Evolutionary conservation across 2,329 filamentous ascomycete species (phyloP).

Genomic region (Xylaria sp.): DNA sequence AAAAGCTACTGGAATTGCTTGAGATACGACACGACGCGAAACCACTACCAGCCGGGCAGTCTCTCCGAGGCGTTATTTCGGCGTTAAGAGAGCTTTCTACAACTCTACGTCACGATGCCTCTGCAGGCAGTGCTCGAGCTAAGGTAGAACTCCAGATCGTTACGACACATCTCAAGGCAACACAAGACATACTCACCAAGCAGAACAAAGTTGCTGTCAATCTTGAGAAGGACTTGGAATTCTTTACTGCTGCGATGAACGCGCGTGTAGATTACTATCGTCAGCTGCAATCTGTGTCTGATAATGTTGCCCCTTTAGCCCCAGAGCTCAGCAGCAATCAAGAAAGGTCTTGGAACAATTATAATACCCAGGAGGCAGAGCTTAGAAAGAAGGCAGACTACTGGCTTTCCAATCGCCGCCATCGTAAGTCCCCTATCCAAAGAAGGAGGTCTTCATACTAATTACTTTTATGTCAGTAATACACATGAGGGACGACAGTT

Average conservation of each 20-base stretch:
- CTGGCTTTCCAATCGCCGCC: slow-evolving; percentile 76
- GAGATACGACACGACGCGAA: slow-evolving; percentile 53
- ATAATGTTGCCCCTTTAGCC: slow-evolving; percentile 74
- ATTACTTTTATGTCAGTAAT: slow-evolving; percentile 49
- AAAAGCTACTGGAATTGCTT: slow-evolving; percentile 61
- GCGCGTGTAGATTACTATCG: slow-evolving; percentile 86
- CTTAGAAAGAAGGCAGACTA: slow-evolving; percentile 64
- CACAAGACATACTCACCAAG: slow-evolving; percentile 58
- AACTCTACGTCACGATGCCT: slow-evolving; percentile 63
- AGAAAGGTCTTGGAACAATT: slow-evolving; percentile 46
- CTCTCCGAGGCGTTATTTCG: slow-evolving; percentile 72
- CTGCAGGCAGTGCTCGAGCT: slow-evolving; percentile 59
- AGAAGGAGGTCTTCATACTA: slow-evolving; percentile 5
- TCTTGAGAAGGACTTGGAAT: slow-evolving; percentile 73
- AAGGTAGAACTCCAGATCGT: slow-evolving; percentile 69
- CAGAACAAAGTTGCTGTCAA: slow-evolving; percentile 56
- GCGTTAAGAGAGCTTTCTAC: slow-evolving; percentile 70
- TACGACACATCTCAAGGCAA: slow-evolving; percentile 64
- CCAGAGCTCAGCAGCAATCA: slow-evolving; percentile 62
- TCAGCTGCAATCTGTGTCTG: slow-evolving; percentile 88
- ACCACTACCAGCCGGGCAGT: slow-evolving; percentile 59
- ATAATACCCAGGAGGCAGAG: slow-evolving; percentile 53
- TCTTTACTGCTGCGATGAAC: slow-evolving; percentile 82
- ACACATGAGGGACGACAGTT: slow-evolving; percentile 62
- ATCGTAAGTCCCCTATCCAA: slow-evolving; percentile 54